Evolutionary conservation across 352 stramenopile species (phyloP).

Genomic region (Phytophthora ramorum): DNA sequence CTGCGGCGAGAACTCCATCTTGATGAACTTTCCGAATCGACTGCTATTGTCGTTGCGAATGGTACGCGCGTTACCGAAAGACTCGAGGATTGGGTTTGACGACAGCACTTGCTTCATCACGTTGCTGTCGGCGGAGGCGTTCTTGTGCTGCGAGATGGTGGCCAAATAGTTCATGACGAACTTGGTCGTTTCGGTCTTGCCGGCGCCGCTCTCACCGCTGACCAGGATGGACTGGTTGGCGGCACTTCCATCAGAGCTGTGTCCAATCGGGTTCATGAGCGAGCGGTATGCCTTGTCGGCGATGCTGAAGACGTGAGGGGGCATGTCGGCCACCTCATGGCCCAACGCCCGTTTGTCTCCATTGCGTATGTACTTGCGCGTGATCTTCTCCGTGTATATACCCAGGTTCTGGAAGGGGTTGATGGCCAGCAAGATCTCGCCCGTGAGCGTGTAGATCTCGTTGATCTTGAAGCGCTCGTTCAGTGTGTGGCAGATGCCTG

Average conservation of each 20-base stretch:
- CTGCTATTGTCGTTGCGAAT: conserved; percentile 97
- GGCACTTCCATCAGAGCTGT: conserved; percentile 32
- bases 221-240: conserved; percentile 94
- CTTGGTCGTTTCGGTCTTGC: conserved; percentile 98
- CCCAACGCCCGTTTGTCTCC: conserved; percentile 77
- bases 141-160: conserved; percentile 82
- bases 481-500: conserved; percentile 93
- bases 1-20: conserved; percentile 92
- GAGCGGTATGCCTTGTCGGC: conserved; percentile 90
- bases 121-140: conserved; percentile 57
- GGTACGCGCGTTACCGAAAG: conserved; percentile 98
- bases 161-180: conserved; percentile 96
- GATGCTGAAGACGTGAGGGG: conserved; percentile 93
- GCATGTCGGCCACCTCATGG: conserved; percentile 75
- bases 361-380: conserved; percentile 88
- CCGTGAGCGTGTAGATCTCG: conserved; percentile 94
- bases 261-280: conserved; percentile 67
- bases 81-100: conserved; percentile 98
- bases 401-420: conserved; percentile 90
- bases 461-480: conserved; percentile 93
- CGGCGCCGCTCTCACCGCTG: conserved; percentile 92
- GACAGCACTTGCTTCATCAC: conserved; percentile 95
- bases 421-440: conserved; percentile 87
- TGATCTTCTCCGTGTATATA: conserved; percentile 89
- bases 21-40: conserved; percentile 98